Evolutionary conservation across 306 rosid genomes (phyloP).

Genomic region (Trifolium pratense): DNA sequence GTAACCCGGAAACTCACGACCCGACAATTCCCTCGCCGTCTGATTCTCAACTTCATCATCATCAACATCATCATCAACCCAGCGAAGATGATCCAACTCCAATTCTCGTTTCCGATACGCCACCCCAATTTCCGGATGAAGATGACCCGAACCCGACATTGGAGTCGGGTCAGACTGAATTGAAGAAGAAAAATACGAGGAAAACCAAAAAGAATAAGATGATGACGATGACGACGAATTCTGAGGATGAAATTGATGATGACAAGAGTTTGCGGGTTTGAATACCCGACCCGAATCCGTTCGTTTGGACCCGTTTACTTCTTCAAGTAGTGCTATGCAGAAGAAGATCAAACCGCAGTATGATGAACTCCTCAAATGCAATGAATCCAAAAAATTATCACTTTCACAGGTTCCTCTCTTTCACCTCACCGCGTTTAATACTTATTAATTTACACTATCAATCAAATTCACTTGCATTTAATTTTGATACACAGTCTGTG

Average conservation of each 20-base stretch:
- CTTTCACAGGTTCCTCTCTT: slow-evolving; percentile 19
- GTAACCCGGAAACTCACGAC: background rate
- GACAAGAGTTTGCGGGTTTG: background rate
- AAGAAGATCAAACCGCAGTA: background rate
- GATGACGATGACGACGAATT: too few species aligned
- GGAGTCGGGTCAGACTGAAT: background rate
- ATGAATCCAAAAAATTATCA: background rate
- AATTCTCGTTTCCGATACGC: background rate
- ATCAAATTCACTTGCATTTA: too few species aligned
- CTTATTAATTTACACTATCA: too few species aligned
- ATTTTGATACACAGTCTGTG: too few species aligned
- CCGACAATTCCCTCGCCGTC: background rate
- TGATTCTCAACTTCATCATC: background rate
- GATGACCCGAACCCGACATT: background rate
- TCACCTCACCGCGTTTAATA: too few species aligned
- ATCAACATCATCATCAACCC: too few species aligned
- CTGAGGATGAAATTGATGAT: background rate
- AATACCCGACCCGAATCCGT: background rate
- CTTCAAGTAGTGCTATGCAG: slow-evolving; percentile 17
- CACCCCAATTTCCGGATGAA: too few species aligned
- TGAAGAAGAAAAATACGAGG: background rate
- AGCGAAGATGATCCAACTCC: background rate
- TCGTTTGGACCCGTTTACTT: background rate
- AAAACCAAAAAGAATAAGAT: too few species aligned
- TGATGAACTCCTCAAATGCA: too few species aligned